Percentiles rank a stretch among this genome's conserved stretches.
These are phyloP conservation scores for Ceratobasidium sp. DNA, from an alignment of 1,284 basidiomycete species.

Conservation along the genomic window DNA sequence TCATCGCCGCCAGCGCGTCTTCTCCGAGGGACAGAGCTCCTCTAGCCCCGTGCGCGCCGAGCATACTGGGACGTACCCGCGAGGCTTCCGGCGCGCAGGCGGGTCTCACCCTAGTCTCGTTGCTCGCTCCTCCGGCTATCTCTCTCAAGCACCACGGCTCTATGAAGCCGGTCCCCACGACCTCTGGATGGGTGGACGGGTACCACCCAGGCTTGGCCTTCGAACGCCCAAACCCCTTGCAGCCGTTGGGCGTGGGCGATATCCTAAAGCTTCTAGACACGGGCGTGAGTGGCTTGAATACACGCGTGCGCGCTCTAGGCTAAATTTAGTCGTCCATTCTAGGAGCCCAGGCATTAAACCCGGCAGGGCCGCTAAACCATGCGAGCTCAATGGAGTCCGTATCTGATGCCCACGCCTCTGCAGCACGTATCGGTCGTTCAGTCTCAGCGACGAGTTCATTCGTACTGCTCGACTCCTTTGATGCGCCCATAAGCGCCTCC, in stretches of 20 bases:
- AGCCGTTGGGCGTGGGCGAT: conserved; percentile 6
- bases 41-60: not conserved
- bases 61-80: conserved; percentile 5
- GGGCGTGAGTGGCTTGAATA: conserved; percentile 10
- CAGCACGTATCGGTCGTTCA: conserved; percentile 5
- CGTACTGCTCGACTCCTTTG: conserved; percentile 36
- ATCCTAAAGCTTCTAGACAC: conserved; percentile 12
- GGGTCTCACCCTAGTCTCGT: not conserved
- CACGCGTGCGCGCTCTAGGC: not conserved
- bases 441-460: conserved; percentile 34
- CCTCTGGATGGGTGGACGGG: conserved; percentile 32
- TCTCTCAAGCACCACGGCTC: not conserved
- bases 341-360: not conserved
- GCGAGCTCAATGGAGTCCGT: conserved; percentile 6
- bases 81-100: conserved; percentile 18
- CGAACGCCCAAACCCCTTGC: conserved; percentile 30
- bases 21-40: conserved; percentile 24
- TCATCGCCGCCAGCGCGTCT: conserved; percentile 21
- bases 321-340: not conserved
- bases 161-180: conserved; percentile 22
- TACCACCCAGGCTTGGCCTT: conserved; percentile 12
- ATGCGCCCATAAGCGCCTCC: conserved; percentile 1
- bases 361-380: not conserved
- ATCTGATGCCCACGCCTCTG: conserved; percentile 24
- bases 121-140: not conserved